Evolutionary conservation across 768 basidiomycete species (phyloP).

Genomic region (Panellus pusillus): DNA sequence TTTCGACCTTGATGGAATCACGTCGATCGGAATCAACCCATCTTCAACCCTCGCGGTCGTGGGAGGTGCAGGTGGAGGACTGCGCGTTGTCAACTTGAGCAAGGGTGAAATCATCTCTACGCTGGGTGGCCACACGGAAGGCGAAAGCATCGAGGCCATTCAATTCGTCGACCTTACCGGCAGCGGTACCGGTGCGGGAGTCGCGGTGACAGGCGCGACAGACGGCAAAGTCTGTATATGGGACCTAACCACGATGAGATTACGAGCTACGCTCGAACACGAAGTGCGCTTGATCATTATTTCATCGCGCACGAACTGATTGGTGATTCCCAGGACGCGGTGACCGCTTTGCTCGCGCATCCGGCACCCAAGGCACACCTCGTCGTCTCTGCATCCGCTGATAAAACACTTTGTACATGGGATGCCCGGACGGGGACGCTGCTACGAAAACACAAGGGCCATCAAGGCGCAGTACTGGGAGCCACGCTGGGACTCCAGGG

Average conservation of each 20-base stretch:
- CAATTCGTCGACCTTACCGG: conserved; percentile 79
- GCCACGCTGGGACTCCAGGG: conserved; percentile 73
- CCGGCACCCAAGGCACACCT: conserved; percentile 76
- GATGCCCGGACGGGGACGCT: conserved; percentile 84
- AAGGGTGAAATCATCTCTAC: conserved; percentile 82
- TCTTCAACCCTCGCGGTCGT: conserved; percentile 89
- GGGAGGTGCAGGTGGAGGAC: conserved; percentile 81
- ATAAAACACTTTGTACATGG: conserved; percentile 88
- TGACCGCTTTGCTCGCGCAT: conserved; percentile 76
- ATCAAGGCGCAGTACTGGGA: conserved; percentile 72
- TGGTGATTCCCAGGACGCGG: conserved; percentile 67
- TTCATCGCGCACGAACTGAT: conserved; percentile 4
- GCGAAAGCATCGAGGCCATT: conserved; percentile 86
- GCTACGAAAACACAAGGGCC: conserved; percentile 79
- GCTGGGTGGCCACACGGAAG: conserved; percentile 81
- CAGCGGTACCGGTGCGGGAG: conserved; percentile 50
- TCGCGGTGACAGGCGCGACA: conserved; percentile 84
- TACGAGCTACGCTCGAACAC: conserved; percentile 82
- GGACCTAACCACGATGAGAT: conserved; percentile 86
- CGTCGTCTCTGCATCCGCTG: conserved; percentile 84
- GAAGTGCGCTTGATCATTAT: conserved; percentile 49
- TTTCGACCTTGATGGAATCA: conserved; percentile 82
- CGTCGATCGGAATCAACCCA: conserved; percentile 80
- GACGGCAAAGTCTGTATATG: conserved; percentile 95
- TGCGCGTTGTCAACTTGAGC: conserved; percentile 83